Evolutionary conservation across 345 rosid species (phyloP), one percentile per base, ranked within the genome.

Genomic region (Capsella bursapastoris): DNA sequence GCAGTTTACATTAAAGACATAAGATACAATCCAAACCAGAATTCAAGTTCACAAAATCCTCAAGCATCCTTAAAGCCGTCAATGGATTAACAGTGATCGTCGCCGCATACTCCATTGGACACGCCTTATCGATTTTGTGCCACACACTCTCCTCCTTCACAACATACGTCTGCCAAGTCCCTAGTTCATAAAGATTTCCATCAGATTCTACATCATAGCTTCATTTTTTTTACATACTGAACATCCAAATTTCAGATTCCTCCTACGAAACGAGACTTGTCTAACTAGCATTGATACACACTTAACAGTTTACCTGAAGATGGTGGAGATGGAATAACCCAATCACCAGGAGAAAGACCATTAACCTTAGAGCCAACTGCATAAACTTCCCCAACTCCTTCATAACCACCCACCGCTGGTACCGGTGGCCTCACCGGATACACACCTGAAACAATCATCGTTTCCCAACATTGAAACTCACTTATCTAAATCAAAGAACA

Each of bases 361-460:
- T 73, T 83, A 22, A 94, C 97, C 10, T 72, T 87, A 37, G 95
- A 83, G 32, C 96, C 97, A 43, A 90, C 85, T 25, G 85, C 80
- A 69, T 84, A 80, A 1, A 94, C 93, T 83, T 91, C 82, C 0
- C 97, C 98, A 57, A 94, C 97, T 55, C 98, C 97, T 74, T 91
- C 96, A 69, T 91, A 86, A 56, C 98, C 97, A 79, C 97, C 98
- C 47, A 91, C 86, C 0, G 98, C 96, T 5, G 98, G 98, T 64
- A 87, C 83, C 6, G 83, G 79, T 62, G 98, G 98, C 84, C 95
- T 87, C 73, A 88, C 93, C 15, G 97, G 98, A 57, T 90, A 94
- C 40, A 91, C 95, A 22, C 98, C 98, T 90, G 53, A 37, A 37
- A 68, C 52, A 16, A 47, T 49, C 64, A 48, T 18, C 66, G 55